Evolutionary conservation across 768 basidiomycete genomes (phyloP).

Genomic region (Galerina marginata): DNA sequence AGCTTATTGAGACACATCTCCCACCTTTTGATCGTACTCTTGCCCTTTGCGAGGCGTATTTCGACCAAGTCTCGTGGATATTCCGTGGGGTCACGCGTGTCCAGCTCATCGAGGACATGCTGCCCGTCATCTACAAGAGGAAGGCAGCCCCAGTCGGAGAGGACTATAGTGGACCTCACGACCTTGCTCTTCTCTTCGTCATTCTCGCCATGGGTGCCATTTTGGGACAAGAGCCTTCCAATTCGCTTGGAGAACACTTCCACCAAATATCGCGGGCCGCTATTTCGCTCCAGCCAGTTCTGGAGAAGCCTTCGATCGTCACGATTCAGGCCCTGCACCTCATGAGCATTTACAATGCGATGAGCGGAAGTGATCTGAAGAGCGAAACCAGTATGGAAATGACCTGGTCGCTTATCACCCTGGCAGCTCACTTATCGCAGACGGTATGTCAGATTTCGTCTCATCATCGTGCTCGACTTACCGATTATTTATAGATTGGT

Average conservation of each 20-base stretch:
- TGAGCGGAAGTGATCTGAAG: conserved; percentile 67
- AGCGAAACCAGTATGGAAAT: conserved; percentile 75
- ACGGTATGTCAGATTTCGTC: conserved; percentile 49
- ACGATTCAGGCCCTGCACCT: conserved; percentile 75
- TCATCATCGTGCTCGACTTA: background rate
- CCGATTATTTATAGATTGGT: conserved; percentile 51
- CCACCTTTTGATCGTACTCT: conserved; percentile 58
- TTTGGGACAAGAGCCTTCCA: conserved; percentile 37
- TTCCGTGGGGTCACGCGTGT: conserved; percentile 66
- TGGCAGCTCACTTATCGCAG: conserved; percentile 71
- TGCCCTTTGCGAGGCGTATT: conserved; percentile 65
- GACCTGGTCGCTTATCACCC: conserved; percentile 68
- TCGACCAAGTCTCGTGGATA: conserved; percentile 65
- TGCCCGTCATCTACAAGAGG: conserved; percentile 66
- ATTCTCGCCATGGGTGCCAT: conserved; percentile 63
- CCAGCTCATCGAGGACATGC: conserved; percentile 70
- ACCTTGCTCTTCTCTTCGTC: conserved; percentile 57
- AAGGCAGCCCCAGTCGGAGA: conserved; percentile 46
- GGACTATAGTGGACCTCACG: conserved; percentile 49
- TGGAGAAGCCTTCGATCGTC: conserved; percentile 73
- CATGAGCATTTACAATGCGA: conserved; percentile 71
- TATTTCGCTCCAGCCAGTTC: conserved; percentile 66
- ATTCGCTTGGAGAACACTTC: conserved; percentile 62
- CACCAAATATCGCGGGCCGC: conserved; percentile 71
- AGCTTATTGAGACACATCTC: conserved; percentile 56